phyloP scores from a whole-genome alignment of 192 early-diverging fungal genomes.

The Coemansia sp. region DNA sequence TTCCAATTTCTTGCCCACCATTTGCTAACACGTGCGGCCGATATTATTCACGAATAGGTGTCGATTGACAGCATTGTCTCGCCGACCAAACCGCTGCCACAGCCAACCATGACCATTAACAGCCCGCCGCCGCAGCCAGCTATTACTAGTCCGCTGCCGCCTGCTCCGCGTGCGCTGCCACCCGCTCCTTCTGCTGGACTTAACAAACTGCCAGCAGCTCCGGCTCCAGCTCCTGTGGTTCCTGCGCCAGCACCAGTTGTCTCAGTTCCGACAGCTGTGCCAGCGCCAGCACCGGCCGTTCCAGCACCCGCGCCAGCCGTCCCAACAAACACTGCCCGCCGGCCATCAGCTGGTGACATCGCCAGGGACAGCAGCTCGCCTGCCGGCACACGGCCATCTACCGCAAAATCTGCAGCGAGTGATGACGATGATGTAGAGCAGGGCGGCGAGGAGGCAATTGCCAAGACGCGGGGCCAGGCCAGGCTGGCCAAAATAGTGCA shows the following conservation, averaged over 20 bases:
- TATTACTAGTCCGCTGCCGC: slow-evolving; percentile 17
- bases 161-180: slow-evolving; percentile 23
- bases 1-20: not conserved
- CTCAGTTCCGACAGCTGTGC: not conserved
- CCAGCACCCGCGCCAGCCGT: slow-evolving; percentile 19
- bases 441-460: not conserved
- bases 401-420: slow-evolving; percentile 2
- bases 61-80: not conserved
- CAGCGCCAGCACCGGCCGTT: slow-evolving; percentile 4
- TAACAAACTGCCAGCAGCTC: slow-evolving; percentile 7
- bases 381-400: not conserved
- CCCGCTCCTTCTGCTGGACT: slow-evolving; percentile 10
- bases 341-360: not conserved
- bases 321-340: not conserved
- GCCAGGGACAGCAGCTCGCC: slow-evolving; percentile 1
- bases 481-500: slow-evolving; percentile 63
- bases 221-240: not conserved
- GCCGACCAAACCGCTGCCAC: slow-evolving; percentile 40
- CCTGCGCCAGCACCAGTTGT: not conserved
- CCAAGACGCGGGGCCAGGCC: slow-evolving; percentile 23
- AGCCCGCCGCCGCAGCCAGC: slow-evolving; percentile 23
- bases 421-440: not conserved
- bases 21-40: slow-evolving; percentile 4
- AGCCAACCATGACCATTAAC: slow-evolving; percentile 19
- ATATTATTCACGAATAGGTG: not conserved